Conservation (phyloP, 2,329 filamentous ascomycete genomes). For the Pseudocercospora musae region DNA sequence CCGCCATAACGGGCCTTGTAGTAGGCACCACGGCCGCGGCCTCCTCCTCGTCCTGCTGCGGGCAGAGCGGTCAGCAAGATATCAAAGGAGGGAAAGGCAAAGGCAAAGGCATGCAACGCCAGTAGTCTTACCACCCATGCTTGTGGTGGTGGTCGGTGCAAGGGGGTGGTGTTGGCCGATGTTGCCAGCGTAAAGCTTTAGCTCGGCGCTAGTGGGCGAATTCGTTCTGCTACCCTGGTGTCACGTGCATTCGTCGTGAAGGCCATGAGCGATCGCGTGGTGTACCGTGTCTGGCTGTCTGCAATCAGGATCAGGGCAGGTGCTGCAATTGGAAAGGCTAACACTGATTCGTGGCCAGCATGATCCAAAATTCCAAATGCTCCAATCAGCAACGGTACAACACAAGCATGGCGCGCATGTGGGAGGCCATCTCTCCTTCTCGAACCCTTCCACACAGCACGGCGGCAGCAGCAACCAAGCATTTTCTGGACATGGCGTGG, state of each 20-base stretch:
- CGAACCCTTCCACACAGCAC: neutral
- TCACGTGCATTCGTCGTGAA: neutral
- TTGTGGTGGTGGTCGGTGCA: neutral
- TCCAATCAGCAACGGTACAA: neutral
- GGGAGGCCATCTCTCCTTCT: neutral
- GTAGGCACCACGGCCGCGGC: conserved; percentile 32
- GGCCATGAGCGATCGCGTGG: neutral
- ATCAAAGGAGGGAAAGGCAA: neutral
- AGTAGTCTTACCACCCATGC: conserved; percentile 21
- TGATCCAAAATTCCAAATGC: too few species aligned
- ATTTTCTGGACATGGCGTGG: neutral
- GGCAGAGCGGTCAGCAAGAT: conserved; percentile 6
- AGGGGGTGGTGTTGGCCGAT: too few species aligned
- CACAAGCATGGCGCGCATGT: neutral
- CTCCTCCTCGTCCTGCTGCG: conserved; percentile 18
- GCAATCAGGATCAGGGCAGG: neutral
- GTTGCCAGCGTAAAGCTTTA: neutral
- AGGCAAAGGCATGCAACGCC: neutral
- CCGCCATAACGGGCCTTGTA: conserved; percentile 30
- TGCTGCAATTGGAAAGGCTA: neutral
- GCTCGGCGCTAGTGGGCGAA: neutral
- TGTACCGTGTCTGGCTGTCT: too few species aligned
- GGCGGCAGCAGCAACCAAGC: neutral
- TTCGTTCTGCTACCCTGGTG: neutral
- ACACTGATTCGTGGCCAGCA: neutral